Base-by-base conservation (phyloP, 169 alveolate species). In the Plasmodium cynomolgi region DNA sequence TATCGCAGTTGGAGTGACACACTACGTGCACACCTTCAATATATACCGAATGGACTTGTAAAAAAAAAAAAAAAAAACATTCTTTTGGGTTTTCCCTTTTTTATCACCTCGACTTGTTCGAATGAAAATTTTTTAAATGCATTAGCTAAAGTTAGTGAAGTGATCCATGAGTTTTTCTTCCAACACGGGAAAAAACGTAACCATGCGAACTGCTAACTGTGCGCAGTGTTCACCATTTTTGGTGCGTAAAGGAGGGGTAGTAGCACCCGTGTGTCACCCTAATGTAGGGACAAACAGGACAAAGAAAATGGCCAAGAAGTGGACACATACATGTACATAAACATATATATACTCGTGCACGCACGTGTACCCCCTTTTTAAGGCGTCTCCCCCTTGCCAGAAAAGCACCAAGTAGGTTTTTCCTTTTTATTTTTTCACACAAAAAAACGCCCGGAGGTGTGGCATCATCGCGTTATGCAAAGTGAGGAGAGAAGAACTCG, bases 61-160 rank as follows among this genome's bases (percentile, higher is more conserved):
- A 20, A 20, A 62, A 17, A 20, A 62, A 62, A 62, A 62, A 68
- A 68, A 68, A 68, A 68, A 68, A 68, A 68, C 41, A 26, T 5
- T 68, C 77, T 7, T 68, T 68, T 68, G 31, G 77, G 77, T 26
- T 68, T 68, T 68, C 77, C 77, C n/a, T 68, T 68, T 68, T 68
- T 29, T 29, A 68, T 26, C 31, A 68, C 37, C 23, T 50, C 62
- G n/a, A 1, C 37, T 26, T 23, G n/a, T 23, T 68, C 34, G 77
- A 26, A 68, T 68, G 37, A 68, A 23, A 68, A 0, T 68, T 68
- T 68, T 26, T 68, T 26, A 68, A 68, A 68, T 68, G 37, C 77
- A 68, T 68, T 68, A 20, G 31, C 41, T 26, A 23, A 26, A 20
- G 4, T 68, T 68, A 68, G 20, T 68, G 37, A 9, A 68, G 39